A percentile compares a stretch with the other conserved stretches of the same genome.
phyloP scores from a whole-genome alignment of 2,329 filamentous ascomycete genomes.

The Microdochium bolleyi region DNA sequence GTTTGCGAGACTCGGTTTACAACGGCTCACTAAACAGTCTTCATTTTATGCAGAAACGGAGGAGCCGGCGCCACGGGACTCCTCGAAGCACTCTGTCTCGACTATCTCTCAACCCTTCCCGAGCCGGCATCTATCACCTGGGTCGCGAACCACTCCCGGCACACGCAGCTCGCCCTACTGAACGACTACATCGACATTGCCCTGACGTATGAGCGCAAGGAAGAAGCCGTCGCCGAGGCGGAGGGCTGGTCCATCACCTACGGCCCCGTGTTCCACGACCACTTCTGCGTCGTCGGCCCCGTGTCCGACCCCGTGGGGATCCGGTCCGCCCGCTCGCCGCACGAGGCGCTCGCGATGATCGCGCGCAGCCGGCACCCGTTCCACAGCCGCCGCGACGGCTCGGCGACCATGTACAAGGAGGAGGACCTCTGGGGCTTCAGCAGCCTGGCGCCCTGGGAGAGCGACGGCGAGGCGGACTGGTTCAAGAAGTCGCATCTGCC shows the following conservation, averaged over 20 bases:
- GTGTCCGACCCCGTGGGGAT: constrained; percentile 1
- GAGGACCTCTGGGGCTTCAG: constrained; percentile 1
- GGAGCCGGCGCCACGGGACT: constrained; percentile 3
- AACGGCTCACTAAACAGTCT: not conserved
- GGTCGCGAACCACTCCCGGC: constrained; percentile 6
- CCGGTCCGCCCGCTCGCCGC: not conserved
- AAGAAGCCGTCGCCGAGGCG: constrained; percentile 3
- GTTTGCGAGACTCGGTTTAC: too few relatives aligned
- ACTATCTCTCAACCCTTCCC: constrained; percentile 4
- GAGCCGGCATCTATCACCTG: constrained; percentile 3
- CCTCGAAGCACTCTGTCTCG: constrained; percentile 3
- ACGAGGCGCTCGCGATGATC: constrained; percentile 1
- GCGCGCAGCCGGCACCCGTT: not conserved
- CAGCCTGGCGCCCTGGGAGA: constrained; percentile 1
- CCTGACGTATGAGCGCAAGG: constrained; percentile 5
- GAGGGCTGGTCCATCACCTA: constrained; percentile 5
- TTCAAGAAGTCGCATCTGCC: constrained; percentile 3
- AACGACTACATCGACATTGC: constrained; percentile 5
- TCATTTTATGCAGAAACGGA: not conserved
- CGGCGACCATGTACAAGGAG: constrained; percentile 7
- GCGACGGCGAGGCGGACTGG: constrained; percentile 1
- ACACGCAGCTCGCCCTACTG: constrained; percentile 6
- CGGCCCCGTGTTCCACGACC: constrained; percentile 6
- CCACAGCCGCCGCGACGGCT: constrained; percentile 4
- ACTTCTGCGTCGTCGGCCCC: constrained; percentile 6